Conservation (phyloP, 495 filamentous ascomycete species). For the Podospora tetraspora region DNA sequence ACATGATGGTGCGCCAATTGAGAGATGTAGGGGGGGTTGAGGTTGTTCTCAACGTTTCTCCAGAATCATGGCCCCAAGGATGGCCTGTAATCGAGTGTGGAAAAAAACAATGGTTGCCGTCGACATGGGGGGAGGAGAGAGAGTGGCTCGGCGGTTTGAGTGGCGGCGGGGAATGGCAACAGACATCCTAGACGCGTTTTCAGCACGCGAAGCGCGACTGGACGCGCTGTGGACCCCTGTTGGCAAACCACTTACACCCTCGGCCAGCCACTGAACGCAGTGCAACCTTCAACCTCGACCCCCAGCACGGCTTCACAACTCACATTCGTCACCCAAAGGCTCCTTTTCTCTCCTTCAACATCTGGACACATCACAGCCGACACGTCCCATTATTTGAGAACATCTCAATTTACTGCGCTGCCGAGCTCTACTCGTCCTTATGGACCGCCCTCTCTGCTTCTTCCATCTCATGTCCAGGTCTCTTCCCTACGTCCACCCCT, state of each 20-base stretch:
- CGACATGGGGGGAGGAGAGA: neutral
- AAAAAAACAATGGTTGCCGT: neutral
- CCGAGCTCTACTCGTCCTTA: neutral
- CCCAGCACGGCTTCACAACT: neutral
- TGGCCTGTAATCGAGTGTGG: neutral
- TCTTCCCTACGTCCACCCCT: neutral
- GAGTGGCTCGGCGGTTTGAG: conserved; percentile 30
- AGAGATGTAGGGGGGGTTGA: conserved; percentile 6
- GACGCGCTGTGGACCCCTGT: conserved; percentile 2
- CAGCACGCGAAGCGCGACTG: neutral
- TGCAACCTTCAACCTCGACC: neutral
- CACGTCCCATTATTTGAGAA: neutral
- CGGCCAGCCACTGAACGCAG: neutral
- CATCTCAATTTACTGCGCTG: neutral
- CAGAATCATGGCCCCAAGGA: conserved; percentile 4
- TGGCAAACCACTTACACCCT: neutral
- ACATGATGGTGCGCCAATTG: conserved; percentile 38
- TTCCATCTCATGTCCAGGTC: neutral
- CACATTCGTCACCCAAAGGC: neutral
- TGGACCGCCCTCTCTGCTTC: neutral
- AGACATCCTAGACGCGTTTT: conserved; percentile 4
- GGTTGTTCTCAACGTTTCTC: conserved; percentile 1
- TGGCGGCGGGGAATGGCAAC: conserved; percentile 56
- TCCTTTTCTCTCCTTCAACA: neutral
- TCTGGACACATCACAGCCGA: neutral